phyloP scores from a whole-genome alignment of 768 basidiomycete genomes.

The Suillus hirtellus region DNA sequence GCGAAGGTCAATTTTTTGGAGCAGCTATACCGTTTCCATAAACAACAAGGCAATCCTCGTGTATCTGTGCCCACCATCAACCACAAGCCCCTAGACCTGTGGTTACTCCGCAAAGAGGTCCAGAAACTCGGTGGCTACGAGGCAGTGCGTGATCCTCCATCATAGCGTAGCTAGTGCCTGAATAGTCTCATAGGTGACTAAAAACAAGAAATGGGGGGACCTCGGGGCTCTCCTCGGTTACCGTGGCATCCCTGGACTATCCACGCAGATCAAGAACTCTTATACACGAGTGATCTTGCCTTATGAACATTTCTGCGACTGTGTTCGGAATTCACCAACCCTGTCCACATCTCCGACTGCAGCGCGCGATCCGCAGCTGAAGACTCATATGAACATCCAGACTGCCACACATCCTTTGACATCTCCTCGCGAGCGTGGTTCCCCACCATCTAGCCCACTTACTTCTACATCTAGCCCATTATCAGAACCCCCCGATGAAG shows the following conservation, averaged over 20 bases:
- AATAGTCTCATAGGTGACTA: constrained; percentile 62
- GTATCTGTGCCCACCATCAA: constrained; percentile 94
- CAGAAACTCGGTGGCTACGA: constrained; percentile 87
- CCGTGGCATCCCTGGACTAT: constrained; percentile 77
- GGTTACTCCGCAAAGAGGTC: constrained; percentile 91
- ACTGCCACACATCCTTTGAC: constrained; percentile 39
- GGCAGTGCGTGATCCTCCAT: constrained; percentile 52
- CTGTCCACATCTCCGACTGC: constrained; percentile 39
- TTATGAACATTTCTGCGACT: constrained; percentile 89
- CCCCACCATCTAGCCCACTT: constrained; percentile 71
- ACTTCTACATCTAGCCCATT: constrained; percentile 77
- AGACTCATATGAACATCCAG: constrained; percentile 54
- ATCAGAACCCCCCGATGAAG: constrained; percentile 80
- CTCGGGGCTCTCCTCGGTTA: constrained; percentile 83
- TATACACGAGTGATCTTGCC: constrained; percentile 91
- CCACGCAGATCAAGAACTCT: constrained; percentile 85
- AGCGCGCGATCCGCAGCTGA: constrained; percentile 51
- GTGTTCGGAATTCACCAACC: constrained; percentile 65
- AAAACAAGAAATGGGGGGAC: constrained; percentile 84
- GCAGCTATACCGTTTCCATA: constrained; percentile 94
- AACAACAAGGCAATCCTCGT: constrained; percentile 89
- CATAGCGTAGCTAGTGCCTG: constrained; percentile 26
- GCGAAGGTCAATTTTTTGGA: constrained; percentile 98
- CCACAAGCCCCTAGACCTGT: constrained; percentile 89
- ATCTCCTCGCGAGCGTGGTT: constrained; percentile 47